Evolutionary conservation across 371 early-diverging fungal species (phyloP).

Genomic region (Mortierella sp.): DNA sequence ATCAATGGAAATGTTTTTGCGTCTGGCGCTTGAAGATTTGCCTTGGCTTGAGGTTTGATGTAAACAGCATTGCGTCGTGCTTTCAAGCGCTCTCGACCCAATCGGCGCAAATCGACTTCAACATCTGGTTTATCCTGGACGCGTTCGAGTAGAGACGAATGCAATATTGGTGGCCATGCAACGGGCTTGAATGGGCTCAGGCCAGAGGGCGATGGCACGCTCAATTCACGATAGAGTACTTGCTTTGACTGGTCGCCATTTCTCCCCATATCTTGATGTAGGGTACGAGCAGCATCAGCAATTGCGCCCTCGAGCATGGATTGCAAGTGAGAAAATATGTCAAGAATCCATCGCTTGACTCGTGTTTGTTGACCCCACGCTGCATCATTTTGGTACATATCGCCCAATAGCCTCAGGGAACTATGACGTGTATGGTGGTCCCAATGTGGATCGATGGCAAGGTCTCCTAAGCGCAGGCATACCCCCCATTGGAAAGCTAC

Average conservation of each 20-base stretch:
- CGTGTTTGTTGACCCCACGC: neutral
- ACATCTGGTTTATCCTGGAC: constrained; percentile 12
- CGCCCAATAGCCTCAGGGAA: constrained; percentile 12
- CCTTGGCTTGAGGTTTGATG: constrained; percentile 6
- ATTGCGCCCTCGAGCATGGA: neutral
- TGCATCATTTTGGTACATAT: constrained; percentile 13
- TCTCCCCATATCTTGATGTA: neutral
- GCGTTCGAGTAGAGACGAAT: constrained; percentile 8
- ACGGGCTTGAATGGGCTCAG: neutral
- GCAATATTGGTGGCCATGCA: neutral
- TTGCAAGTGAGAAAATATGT: constrained; percentile 1
- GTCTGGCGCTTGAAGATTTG: constrained; percentile 2
- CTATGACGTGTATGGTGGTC: neutral
- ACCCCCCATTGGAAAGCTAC: constrained; percentile 15
- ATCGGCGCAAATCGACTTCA: constrained; percentile 3
- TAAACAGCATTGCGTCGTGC: constrained; percentile 6
- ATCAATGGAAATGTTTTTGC: neutral
- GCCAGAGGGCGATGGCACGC: neutral
- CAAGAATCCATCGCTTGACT: constrained; percentile 9
- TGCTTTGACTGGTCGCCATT: neutral
- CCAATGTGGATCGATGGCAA: constrained; percentile 9
- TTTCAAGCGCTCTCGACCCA: neutral
- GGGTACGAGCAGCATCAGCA: neutral
- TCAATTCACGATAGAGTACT: neutral
- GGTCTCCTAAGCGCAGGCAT: constrained; percentile 3